Base-by-base conservation (phyloP, 768 basidiomycete species). In the Collybia mongolica region DNA sequence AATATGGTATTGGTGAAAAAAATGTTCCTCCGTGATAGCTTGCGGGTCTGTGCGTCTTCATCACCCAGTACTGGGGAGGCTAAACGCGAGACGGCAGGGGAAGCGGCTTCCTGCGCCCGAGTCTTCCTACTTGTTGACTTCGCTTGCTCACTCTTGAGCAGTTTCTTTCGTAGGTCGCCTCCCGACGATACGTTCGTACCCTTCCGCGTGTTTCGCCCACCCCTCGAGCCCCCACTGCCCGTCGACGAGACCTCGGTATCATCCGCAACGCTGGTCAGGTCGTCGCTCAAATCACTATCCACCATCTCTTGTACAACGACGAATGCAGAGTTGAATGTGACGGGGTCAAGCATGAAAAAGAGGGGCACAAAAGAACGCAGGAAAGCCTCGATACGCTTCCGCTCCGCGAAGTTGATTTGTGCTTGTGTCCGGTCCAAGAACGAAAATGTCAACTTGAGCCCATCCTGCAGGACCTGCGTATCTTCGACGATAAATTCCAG, bases 1-100 rank as follows among this genome's bases (percentile, higher is more conserved):
- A 92, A 92, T 19, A 84, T 77, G 17, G 90, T 93, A 68, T 97
- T 98, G 52, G 86, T 84, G 69, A 92, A 98, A 70, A 98, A 93
- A 29, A 83, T 77, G 40, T 79, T 77, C 44, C 78, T 76, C 49
- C 81, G 63, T 24, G 63, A 53, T 39, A 63, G 52, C 45, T 55
- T 49, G 41, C 58, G 53, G 44, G 59, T 61, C 44, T 75, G 71
- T 53, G 65, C 64, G 60, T 78, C 62, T 52, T 74, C 70, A 3
- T 82, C 83, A 3, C 72, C 62, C 1, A 72, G 67, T 1, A 73
- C 76, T 5, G 88, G 88, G 2, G 89, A 89, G 0, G 80, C 79
- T 45, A 81, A 67, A 29, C 86, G 70, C 23, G 88, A 90, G 2
- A 70, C 69, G 9, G 77, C 70, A 6, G 82, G 79, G 0, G 83